These are phyloP conservation scores for Periconia digitata DNA, from an alignment of 2,329 filamentous ascomycete genomes.

Conservation along the genomic window DNA sequence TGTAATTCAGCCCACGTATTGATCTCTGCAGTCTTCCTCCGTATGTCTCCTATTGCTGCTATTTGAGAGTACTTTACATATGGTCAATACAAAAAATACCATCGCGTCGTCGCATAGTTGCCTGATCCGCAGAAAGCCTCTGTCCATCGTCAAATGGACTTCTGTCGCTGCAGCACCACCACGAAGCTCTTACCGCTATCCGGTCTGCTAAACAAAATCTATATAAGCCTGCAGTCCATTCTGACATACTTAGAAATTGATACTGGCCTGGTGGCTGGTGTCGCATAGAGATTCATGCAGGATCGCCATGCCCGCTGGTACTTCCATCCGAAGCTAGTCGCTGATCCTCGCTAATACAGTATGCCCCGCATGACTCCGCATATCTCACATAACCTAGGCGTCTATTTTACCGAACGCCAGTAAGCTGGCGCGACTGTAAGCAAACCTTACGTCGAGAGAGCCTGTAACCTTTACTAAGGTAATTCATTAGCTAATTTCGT, in stretches of 20 bases:
- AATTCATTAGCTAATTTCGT: too few relatives aligned
- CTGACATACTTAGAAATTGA: slow-evolving; percentile 2
- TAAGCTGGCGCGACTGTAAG: not conserved
- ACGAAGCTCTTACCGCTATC: slow-evolving; percentile 4
- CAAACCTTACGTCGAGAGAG: not conserved
- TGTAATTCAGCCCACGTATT: slow-evolving; percentile 1
- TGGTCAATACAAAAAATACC: slow-evolving; percentile 7
- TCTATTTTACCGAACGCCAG: not conserved
- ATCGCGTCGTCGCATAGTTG: not conserved
- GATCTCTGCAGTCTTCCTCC: slow-evolving; percentile 4
- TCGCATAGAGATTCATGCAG: slow-evolving; percentile 8
- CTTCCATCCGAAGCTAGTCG: slow-evolving; percentile 4
- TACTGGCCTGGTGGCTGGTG: not conserved
- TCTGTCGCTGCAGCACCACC: slow-evolving; percentile 3
- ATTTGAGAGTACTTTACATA: not conserved
- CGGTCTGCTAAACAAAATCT: not conserved
- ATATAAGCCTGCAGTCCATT: slow-evolving; percentile 4
- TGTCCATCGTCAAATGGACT: not conserved
- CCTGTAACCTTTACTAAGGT: not conserved
- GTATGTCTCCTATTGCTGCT: slow-evolving; percentile 1
- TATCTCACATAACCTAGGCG: not conserved
- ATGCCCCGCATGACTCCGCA: not conserved
- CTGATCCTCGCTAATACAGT: slow-evolving; percentile 5
- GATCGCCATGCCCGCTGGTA: slow-evolving; percentile 5
- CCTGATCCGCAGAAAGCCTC: slow-evolving; percentile 3